phyloP scores from a whole-genome alignment of 2,329 filamentous ascomycete genomes.

The Aspergillus pseudonomiae region DNA sequence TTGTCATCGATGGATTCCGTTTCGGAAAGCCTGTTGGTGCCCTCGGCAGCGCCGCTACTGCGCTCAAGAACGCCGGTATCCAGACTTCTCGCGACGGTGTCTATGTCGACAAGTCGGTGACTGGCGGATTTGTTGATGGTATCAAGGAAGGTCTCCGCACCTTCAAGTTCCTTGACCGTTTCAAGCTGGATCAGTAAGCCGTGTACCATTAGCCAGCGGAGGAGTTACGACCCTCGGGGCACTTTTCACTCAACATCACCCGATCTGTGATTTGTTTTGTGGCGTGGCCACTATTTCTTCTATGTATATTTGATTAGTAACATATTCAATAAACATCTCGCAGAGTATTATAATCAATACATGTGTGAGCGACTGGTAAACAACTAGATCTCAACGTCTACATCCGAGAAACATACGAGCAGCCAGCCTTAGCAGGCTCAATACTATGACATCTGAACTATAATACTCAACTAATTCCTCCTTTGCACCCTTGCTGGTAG shows the following conservation, averaged over 20 bases:
- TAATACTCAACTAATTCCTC: no score
- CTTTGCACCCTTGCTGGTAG: no score
- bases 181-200: conserved; percentile 55
- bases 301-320: conserved; percentile 2
- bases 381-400: no score
- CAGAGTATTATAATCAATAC: background rate
- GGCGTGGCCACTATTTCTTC: background rate
- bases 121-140: conserved; percentile 44
- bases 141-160: conserved; percentile 63
- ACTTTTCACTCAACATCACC: background rate
- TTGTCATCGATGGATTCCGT: conserved; percentile 64
- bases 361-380: background rate
- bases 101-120: conserved; percentile 32
- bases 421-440: background rate
- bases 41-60: conserved; percentile 51
- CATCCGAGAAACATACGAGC: no score
- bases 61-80: conserved; percentile 52
- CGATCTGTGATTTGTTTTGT: background rate
- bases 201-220: background rate
- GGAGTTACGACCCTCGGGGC: background rate
- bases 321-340: background rate
- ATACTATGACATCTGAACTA: no score
- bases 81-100: conserved; percentile 39
- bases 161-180: conserved; percentile 69
- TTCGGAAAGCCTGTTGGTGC: conserved; percentile 72